Conservation (phyloP, 2,329 filamentous ascomycete species). For the Colletotrichum navitas region DNA sequence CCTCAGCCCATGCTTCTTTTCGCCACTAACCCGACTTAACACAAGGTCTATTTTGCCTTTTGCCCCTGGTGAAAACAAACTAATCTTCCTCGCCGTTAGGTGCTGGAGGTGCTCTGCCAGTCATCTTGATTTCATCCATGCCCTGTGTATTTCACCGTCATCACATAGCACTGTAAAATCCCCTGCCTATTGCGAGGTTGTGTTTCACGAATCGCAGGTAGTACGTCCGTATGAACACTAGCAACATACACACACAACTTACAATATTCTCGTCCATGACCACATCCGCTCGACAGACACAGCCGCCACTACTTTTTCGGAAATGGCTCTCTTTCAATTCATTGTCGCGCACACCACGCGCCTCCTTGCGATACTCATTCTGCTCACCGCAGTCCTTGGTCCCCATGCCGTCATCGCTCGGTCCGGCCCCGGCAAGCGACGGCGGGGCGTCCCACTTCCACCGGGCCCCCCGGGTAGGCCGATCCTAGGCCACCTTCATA, state of each 20-base stretch:
- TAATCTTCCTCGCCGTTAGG: neutral
- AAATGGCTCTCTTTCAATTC: neutral
- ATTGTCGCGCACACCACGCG: slow-evolving; percentile 5
- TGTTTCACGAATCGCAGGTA: too few species aligned
- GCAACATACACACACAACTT: neutral
- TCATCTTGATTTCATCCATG: neutral
- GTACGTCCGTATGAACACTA: neutral
- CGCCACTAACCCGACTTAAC: slow-evolving; percentile 5
- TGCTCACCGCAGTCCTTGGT: slow-evolving; percentile 8
- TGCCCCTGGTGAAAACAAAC: neutral
- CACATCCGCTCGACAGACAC: neutral
- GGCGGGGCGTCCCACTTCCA: slow-evolving; percentile 45
- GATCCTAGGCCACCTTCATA: slow-evolving; percentile 58
- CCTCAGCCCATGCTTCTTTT: neutral
- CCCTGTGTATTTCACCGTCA: neutral
- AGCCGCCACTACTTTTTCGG: too few species aligned
- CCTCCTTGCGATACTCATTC: slow-evolving; percentile 25
- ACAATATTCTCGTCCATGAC: neutral
- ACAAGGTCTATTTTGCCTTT: neutral
- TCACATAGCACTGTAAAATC: too few species aligned
- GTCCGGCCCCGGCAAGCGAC: neutral
- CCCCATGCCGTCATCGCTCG: slow-evolving; percentile 4
- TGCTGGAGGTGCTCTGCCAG: neutral
- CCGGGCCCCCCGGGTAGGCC: slow-evolving; percentile 53
- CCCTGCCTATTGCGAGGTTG: neutral